Base-by-base conservation (phyloP, 345 rosid species). In the Pistacia integerrima region DNA sequence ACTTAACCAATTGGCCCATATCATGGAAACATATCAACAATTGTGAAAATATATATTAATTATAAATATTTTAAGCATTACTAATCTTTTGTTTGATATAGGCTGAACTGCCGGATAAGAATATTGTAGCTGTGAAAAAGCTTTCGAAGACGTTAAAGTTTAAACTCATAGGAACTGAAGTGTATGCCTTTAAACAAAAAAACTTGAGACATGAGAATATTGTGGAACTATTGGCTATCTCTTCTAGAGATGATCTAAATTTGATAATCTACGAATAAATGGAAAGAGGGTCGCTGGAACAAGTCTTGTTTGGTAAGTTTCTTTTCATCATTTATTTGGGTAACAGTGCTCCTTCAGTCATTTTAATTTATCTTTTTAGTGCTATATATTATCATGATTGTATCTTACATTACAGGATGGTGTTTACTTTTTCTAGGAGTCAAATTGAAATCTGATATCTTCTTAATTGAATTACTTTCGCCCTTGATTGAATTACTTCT, bases 201-300 rank as follows among this genome's bases (percentile, higher is more conserved):
- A 25, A 25, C 25, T 8, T 36, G 18, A 57, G 20, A 57, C 63
- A 71, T 57, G 64, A 35, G 8, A 57, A 57, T 71, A 25, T 71
- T 35, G 74, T 71, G 14, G 63, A 71, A 20, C 12, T 71, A 2
- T 71, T 71, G 54, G 74, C 36, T 56, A 4, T 64, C 64, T 71
- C n/a, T 41, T 71, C 64, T 3, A 57, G 12, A 71, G 38, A 38
- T 0, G 64, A 14, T 9, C 16, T 56, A 5, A 49, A 57, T 8
- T 71, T 71, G 64, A 8, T 71, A n/a, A 71, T 71, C 18, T 71
- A 70, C n/a, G 74, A 70, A 44, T 36, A 70, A 6, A 57, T 71
- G 64, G 64, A 38, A 12, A 36, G 57, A 18, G 5, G 54, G 2
- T 70, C 73, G 0, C 73, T 69, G 14, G 58, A 56, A 69, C 22